These are phyloP conservation scores for Dendrocalamus latiflorus DNA, from an alignment of 202 grass and related monocot species.

Conservation along the genomic window DNA sequence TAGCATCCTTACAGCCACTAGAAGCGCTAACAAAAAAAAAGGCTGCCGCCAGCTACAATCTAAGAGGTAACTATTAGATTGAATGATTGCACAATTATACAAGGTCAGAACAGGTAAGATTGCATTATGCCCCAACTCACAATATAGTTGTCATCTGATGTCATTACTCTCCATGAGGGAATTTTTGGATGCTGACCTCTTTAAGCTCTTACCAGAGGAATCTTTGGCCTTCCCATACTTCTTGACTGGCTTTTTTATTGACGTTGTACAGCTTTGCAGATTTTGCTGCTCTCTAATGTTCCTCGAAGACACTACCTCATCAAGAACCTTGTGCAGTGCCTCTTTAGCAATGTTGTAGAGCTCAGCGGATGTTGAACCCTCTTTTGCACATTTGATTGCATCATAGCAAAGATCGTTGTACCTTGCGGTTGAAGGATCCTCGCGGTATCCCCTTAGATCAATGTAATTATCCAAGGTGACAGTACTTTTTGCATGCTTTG, in stretches of 20 bases:
- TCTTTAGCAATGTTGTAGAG: conserved; percentile 81
- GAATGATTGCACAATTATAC: conserved; percentile 25
- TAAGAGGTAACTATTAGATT: conserved; percentile 17
- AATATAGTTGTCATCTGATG: conserved; percentile 44
- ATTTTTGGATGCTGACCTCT: conserved; percentile 53
- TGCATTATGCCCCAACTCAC: conserved; percentile 7
- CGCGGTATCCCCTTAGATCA: conserved; percentile 53
- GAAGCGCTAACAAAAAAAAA: conserved; percentile 11
- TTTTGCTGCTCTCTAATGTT: conserved; percentile 39
- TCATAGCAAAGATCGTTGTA: conserved; percentile 69
- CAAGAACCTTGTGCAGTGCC: conserved; percentile 58
- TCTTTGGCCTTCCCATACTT: conserved; percentile 43
- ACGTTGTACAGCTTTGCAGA: conserved; percentile 24
- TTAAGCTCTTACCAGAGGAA: conserved; percentile 51
- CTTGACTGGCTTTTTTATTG: conserved; percentile 54
- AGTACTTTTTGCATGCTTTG: conserved; percentile 77
- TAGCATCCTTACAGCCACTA: conserved; percentile 12
- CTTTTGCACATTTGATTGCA: conserved; percentile 68
- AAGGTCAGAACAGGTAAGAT: conserved; percentile 23
- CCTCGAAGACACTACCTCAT: conserved; percentile 57
- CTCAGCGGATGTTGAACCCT: conserved; percentile 64
- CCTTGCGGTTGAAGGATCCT: conserved; percentile 54
- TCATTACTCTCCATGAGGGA: conserved; percentile 47
- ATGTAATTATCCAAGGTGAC: conserved; percentile 47
- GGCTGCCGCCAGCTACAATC: background rate